Evolutionary conservation across 768 basidiomycete species (phyloP).

Genomic region (Russula emetica): DNA sequence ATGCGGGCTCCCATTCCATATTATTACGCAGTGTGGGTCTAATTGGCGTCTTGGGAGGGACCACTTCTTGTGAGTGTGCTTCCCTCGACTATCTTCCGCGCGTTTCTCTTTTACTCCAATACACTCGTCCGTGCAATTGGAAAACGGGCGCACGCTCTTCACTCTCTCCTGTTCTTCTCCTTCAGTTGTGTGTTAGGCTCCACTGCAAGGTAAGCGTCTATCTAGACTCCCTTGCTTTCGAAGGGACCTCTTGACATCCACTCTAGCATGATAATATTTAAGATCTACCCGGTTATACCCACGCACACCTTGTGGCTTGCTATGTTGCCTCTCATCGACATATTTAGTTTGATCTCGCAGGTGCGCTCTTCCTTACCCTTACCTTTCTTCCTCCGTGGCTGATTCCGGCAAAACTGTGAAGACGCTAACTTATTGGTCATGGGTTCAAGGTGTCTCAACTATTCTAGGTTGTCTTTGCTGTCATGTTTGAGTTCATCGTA

Average conservation of each 20-base stretch:
- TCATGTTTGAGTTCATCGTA: slow-evolving; percentile 57
- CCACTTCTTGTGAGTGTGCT: slow-evolving; percentile 60
- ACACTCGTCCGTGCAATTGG: slow-evolving; percentile 64
- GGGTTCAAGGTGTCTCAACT: not conserved
- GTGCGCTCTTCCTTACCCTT: slow-evolving; percentile 18
- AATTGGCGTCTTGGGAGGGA: slow-evolving; percentile 57
- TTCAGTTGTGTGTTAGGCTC: slow-evolving; percentile 47
- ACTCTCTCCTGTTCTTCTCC: slow-evolving; percentile 65
- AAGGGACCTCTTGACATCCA: not conserved
- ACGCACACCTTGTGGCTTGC: slow-evolving; percentile 43
- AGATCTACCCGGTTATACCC: slow-evolving; percentile 44
- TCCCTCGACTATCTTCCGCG: not conserved
- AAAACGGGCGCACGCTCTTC: slow-evolving; percentile 66
- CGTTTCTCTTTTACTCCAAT: not conserved
- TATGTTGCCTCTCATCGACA: slow-evolving; percentile 47
- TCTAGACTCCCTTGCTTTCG: not conserved
- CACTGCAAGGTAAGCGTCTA: slow-evolving; percentile 31
- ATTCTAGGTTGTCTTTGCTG: slow-evolving; percentile 59
- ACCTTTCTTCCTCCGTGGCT: not conserved
- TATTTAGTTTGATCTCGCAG: slow-evolving; percentile 51
- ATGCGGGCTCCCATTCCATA: not conserved
- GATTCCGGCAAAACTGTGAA: not conserved
- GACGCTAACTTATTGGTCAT: too few species aligned
- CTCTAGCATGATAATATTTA: slow-evolving; percentile 43
- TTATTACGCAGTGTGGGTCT: slow-evolving; percentile 49